Base-by-base conservation (phyloP, 208 protist species). In the Strigomonas culicis region DNA sequence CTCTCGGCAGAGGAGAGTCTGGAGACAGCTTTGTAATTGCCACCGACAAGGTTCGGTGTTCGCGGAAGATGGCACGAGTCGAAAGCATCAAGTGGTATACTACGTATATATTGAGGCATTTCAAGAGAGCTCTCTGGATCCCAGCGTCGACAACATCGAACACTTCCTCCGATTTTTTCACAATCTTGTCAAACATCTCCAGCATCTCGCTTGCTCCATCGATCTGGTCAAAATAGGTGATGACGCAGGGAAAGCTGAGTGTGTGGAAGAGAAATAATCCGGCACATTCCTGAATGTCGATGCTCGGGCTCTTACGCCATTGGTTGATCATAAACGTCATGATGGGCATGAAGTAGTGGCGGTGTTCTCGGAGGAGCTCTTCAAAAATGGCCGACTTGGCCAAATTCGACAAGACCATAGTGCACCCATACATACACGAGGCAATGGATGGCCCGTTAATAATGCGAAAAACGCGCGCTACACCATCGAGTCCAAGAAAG, bases 21-120 rank as follows among this genome's bases (percentile, higher is more conserved):
- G 78, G 75, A 22, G 83, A 84, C 17, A 77, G 75, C 43, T 90
- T 82, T n/a, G 83, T 90, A n/a, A 93, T 75, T 4, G 87, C 39
- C 4, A 69, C 56, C 22, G 86, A 87, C 19, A 95, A 68, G 44
- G 80, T 75, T 4, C 84, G 81, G 70, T 95, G 89, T 59, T 84
- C 86, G 28, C 84, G 74, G 64, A 95, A 95, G 32, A 93, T 68
- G 17, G 93, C 89, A 52, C 84, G 80, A 2, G 89, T 93, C 19
- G 81, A 79, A 19, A 93, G 74, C 84, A 95, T 90, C 32, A 95
- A 65, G 58, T 93, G 82, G 22, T 80, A 79, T 47, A 92, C 71
- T 21, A 90, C 61, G 77, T 93, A 95, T 27, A 82, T 82, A 57
- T 90, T 91, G 41, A 93, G 61, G 57, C 84, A 92, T 25, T 83